These are phyloP conservation scores for Kazachstania taianensis DNA, from an alignment of 805 yeast species.

Conservation along the genomic window DNA sequence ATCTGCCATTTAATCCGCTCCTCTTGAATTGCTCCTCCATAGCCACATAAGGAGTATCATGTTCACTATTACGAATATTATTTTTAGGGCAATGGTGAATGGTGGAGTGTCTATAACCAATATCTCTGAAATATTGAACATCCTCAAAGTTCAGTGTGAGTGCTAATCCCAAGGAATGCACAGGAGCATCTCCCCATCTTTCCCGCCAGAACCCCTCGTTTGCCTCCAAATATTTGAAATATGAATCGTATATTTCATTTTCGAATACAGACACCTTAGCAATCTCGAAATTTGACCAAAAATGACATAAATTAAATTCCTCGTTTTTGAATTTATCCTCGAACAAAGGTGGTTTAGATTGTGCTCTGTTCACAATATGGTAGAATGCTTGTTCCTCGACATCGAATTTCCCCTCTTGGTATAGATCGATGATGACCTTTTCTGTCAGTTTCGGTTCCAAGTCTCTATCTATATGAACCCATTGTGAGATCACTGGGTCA, in stretches of 20 bases:
- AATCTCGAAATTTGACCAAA: conserved; percentile 91
- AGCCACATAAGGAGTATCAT: conserved; percentile 33
- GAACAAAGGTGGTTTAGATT: conserved; percentile 20
- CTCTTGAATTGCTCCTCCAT: conserved; percentile 18
- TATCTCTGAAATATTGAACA: conserved; percentile 84
- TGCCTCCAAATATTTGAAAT: conserved; percentile 57
- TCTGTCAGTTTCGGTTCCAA: conserved; percentile 1
- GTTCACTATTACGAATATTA: conserved; percentile 44
- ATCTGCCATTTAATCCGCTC: conserved; percentile 28
- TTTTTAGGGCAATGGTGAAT: conserved; percentile 78
- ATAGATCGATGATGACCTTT: conserved; percentile 2
- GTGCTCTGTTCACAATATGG: conserved; percentile 32
- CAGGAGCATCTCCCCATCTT: conserved; percentile 97
- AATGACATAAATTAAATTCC: conserved; percentile 72
- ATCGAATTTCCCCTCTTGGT: conserved; percentile 24
- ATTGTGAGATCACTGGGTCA: conserved; percentile 15
- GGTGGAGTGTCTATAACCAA: conserved; percentile 79
- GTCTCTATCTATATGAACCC: conserved; percentile 3
- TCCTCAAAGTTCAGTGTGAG: conserved; percentile 59
- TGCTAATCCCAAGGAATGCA: conserved; percentile 80
- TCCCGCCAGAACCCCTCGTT: conserved; percentile 81
- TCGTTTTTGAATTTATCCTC: conserved; percentile 57
- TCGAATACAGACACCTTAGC: conserved; percentile 72
- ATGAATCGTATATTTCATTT: conserved; percentile 52
- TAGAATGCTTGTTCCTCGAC: conserved; percentile 40